Conservation (phyloP, 441 rosid species). For the Dalechampia spathulata region DNA sequence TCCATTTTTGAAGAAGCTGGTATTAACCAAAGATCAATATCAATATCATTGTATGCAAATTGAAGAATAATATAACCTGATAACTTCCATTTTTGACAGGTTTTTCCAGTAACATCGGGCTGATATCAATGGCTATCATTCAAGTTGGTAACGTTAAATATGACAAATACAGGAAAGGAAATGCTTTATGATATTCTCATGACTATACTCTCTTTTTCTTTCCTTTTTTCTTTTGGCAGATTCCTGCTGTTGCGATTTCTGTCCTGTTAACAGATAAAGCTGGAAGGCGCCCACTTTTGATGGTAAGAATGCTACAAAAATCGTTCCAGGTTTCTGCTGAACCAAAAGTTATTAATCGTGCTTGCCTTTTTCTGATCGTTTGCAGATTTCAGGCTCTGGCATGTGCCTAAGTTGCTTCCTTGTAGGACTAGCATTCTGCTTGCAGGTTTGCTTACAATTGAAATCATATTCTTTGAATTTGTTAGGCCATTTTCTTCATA, state of each 20-base stretch:
- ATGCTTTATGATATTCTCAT: too few relatives aligned
- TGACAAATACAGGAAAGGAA: too few relatives aligned
- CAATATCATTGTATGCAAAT: too few relatives aligned
- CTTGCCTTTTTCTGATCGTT: neutral
- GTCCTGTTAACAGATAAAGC: constrained; percentile 9
- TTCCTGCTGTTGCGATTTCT: constrained; percentile 9
- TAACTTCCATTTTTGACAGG: too few relatives aligned
- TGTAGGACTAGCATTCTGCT: constrained; percentile 11
- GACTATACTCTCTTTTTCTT: neutral
- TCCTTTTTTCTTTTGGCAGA: constrained; percentile 5
- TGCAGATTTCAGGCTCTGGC: constrained; percentile 16
- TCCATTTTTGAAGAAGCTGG: constrained; percentile 34
- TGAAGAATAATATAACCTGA: too few relatives aligned
- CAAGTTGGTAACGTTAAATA: too few relatives aligned
- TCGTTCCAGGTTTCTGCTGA: neutral
- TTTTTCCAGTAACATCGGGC: constrained; percentile 5
- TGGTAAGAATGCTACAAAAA: constrained; percentile 7
- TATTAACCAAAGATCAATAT: too few relatives aligned
- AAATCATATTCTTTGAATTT: neutral
- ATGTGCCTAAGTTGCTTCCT: constrained; percentile 12
- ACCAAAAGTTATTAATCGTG: neutral
- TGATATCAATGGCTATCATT: constrained; percentile 4
- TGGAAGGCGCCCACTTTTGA: constrained; percentile 18
- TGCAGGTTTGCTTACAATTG: constrained; percentile 2
- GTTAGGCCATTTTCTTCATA: too few relatives aligned